A percentile compares a stretch with the other conserved stretches of the same genome.
Conservation (phyloP, 2,329 filamentous ascomycete species). For the Eurotiales sp. region DNA sequence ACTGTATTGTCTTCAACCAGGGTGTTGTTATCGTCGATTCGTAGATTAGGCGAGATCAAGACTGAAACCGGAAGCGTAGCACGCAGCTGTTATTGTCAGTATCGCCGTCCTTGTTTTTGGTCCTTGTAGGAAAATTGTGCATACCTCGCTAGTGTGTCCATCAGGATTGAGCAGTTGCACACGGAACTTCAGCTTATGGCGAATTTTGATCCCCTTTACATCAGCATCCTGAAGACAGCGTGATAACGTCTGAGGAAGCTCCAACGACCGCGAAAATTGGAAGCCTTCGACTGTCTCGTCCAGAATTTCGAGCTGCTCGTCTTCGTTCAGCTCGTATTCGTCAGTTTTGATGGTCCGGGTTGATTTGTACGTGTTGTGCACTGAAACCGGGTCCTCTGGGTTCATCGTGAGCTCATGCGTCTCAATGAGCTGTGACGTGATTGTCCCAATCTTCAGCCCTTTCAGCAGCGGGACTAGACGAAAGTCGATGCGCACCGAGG, state of each 20-base stretch:
- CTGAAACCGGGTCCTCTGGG: slow-evolving; percentile 42
- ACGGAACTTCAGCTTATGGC: slow-evolving; percentile 88
- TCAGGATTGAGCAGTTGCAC: slow-evolving; percentile 92
- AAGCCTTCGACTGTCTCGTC: slow-evolving; percentile 60
- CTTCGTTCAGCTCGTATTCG: slow-evolving; percentile 66
- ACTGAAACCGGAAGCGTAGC: slow-evolving; percentile 87
- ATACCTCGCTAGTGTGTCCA: slow-evolving; percentile 84
- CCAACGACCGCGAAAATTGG: slow-evolving; percentile 56
- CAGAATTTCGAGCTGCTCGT: slow-evolving; percentile 54
- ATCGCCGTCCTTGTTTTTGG: slow-evolving; percentile 16
- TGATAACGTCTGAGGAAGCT: slow-evolving; percentile 76
- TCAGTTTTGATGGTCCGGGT: slow-evolving; percentile 64
- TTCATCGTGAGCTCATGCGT: slow-evolving; percentile 62
- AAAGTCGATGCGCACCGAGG: slow-evolving; percentile 78
- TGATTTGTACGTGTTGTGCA: slow-evolving; percentile 53
- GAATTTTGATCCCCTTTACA: slow-evolving; percentile 81
- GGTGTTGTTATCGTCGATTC: slow-evolving; percentile 81
- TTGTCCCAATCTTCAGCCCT: slow-evolving; percentile 77
- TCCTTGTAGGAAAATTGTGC: slow-evolving; percentile 20
- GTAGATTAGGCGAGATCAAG: slow-evolving; percentile 92
- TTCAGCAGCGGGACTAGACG: slow-evolving; percentile 85
- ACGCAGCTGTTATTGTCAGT: slow-evolving; percentile 57
- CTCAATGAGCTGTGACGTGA: slow-evolving; percentile 78
- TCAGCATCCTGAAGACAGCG: slow-evolving; percentile 88
- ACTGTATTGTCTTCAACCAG: slow-evolving; percentile 61